phyloP scores from a whole-genome alignment of 2,329 filamentous ascomycete species.

The Cephalotrichum gorgonifer region DNA sequence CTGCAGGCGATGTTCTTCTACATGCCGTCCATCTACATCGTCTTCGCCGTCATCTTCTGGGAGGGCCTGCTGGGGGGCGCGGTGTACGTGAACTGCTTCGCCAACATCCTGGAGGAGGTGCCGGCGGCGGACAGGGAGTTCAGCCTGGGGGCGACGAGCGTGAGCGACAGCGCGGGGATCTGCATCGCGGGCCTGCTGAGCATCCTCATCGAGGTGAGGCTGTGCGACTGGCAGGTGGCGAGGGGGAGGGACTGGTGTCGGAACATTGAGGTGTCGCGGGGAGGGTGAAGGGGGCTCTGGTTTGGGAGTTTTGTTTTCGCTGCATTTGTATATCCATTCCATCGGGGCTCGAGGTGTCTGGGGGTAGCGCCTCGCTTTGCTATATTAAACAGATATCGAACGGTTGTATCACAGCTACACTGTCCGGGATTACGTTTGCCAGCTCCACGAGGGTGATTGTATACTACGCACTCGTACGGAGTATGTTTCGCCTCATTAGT shows the following conservation, averaged over 20 bases:
- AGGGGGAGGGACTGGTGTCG: conserved; percentile 69
- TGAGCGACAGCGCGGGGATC: conserved; percentile 86
- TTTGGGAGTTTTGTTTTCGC: too few relatives aligned
- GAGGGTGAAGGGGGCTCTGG: too few relatives aligned
- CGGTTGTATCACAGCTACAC: too few relatives aligned
- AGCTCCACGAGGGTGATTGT: too few relatives aligned
- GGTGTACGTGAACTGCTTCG: conserved; percentile 94
- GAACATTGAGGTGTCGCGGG: conserved; percentile 32
- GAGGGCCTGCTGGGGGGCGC: conserved; percentile 83
- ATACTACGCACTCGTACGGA: too few relatives aligned
- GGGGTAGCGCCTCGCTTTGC: too few relatives aligned
- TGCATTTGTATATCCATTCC: too few relatives aligned
- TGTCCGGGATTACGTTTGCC: too few relatives aligned
- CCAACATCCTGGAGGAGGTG: conserved; percentile 81
- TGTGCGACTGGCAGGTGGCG: conserved; percentile 79
- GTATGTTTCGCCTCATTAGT: too few relatives aligned
- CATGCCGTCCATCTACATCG: conserved; percentile 74
- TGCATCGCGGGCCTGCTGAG: conserved; percentile 78
- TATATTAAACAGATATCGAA: too few relatives aligned
- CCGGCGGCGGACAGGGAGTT: conserved; percentile 75
- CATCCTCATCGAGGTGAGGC: conserved; percentile 68
- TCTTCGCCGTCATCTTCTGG: conserved; percentile 85
- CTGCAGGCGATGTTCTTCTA: conserved; percentile 71
- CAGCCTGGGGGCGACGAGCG: conserved; percentile 77
- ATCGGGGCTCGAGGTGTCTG: too few relatives aligned